Percentiles rank a stretch among this genome's conserved stretches.
Evolutionary conservation across 2,329 filamentous ascomycete genomes (phyloP).

Genomic region (Xylaria sp.): DNA sequence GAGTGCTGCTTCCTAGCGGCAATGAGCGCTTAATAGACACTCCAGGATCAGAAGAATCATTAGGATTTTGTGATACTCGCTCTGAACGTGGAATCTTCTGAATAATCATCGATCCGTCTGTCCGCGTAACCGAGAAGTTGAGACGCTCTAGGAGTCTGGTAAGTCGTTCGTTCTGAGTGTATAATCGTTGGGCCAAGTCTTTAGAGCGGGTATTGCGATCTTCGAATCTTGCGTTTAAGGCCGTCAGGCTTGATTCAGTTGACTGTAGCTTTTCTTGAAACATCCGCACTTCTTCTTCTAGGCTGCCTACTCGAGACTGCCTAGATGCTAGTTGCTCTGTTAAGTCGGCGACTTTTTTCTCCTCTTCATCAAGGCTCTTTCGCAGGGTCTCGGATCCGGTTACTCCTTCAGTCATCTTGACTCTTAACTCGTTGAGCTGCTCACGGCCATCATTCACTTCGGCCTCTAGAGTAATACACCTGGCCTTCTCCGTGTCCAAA

Average conservation of each 20-base stretch:
- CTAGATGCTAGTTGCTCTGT: constrained; percentile 76
- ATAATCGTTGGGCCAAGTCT: constrained; percentile 85
- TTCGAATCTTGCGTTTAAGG: constrained; percentile 69
- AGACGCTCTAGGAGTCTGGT: constrained; percentile 84
- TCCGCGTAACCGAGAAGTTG: constrained; percentile 82
- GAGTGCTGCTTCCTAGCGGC: constrained; percentile 62
- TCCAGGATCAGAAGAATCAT: constrained; percentile 67
- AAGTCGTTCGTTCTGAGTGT: constrained; percentile 85
- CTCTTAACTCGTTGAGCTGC: constrained; percentile 74
- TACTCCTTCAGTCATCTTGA: constrained; percentile 82
- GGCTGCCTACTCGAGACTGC: constrained; percentile 78
- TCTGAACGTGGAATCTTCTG: constrained; percentile 75
- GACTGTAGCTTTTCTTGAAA: constrained; percentile 72
- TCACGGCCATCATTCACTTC: constrained; percentile 72
- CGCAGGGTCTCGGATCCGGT: constrained; percentile 83
- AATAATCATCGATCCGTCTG: constrained; percentile 77
- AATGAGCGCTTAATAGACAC: constrained; percentile 65
- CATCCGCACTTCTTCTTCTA: constrained; percentile 79
- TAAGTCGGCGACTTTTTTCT: constrained; percentile 73
- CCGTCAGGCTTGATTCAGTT: constrained; percentile 62
- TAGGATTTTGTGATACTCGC: constrained; percentile 65
- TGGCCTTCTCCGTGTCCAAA: constrained; percentile 64
- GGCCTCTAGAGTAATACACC: constrained; percentile 62
- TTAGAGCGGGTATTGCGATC: constrained; percentile 78
- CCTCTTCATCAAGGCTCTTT: constrained; percentile 78